Conservation (phyloP, 1,139 yeast genomes). For the Maudiozyma humilis region DNA sequence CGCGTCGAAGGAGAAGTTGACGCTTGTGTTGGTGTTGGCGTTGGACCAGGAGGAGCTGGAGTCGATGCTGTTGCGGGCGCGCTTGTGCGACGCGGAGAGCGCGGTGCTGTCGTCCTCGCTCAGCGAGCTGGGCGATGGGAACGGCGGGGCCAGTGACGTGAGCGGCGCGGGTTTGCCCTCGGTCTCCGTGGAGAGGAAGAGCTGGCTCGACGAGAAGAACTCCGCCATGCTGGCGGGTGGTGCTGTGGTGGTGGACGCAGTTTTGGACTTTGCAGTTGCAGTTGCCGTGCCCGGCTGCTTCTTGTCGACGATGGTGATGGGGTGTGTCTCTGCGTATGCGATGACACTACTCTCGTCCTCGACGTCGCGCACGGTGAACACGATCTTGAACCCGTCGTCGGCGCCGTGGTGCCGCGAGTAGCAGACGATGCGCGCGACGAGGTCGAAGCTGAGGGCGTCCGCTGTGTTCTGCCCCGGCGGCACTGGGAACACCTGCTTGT, state of each 20-base stretch:
- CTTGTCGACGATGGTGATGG: constrained; percentile 88
- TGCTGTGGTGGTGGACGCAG: background rate
- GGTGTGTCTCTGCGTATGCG: constrained; percentile 63
- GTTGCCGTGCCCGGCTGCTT: constrained; percentile 35
- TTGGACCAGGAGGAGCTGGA: background rate
- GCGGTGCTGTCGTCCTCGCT: constrained; percentile 47
- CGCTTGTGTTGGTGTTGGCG: background rate
- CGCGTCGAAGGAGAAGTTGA: background rate
- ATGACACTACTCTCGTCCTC: constrained; percentile 51
- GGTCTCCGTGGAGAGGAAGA: constrained; percentile 2
- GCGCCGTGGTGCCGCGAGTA: constrained; percentile 94
- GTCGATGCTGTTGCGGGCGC: constrained; percentile 1
- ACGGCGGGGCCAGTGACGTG: constrained; percentile 8
- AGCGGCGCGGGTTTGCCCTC: no score
- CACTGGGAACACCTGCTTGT: constrained; percentile 60
- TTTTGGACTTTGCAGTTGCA: background rate
- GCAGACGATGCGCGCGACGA: constrained; percentile 84
- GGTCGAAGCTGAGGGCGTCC: constrained; percentile 44
- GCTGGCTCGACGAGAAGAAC: constrained; percentile 5
- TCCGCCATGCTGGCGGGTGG: constrained; percentile 3
- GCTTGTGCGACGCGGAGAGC: constrained; percentile 35
- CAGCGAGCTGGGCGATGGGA: constrained; percentile 53
- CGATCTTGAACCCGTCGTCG: constrained; percentile 62
- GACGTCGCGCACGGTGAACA: constrained; percentile 60
- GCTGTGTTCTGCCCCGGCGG: constrained; percentile 5